Conservation (phyloP, 768 basidiomycete species). For the Scleroderma citrinum region DNA sequence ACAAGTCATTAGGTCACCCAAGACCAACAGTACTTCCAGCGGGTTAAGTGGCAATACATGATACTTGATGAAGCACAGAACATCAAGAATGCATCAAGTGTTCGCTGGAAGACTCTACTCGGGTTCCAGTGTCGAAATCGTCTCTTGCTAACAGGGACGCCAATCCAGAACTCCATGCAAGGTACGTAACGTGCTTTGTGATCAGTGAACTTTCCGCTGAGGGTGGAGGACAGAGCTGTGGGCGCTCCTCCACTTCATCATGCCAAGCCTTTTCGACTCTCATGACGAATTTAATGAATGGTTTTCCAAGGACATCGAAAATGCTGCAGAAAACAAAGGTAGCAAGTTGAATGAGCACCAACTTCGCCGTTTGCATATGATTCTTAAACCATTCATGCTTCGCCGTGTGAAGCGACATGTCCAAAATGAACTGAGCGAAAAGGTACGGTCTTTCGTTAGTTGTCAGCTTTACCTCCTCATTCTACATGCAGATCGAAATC, state of each 20-base stretch:
- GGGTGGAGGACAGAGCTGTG: slow-evolving; percentile 66
- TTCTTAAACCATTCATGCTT: slow-evolving; percentile 98
- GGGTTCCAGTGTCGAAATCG: slow-evolving; percentile 96
- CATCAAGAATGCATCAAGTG: slow-evolving; percentile 95
- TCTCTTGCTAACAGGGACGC: slow-evolving; percentile 91
- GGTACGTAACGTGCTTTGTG: slow-evolving; percentile 42
- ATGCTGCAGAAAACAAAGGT: slow-evolving; percentile 86
- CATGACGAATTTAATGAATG: slow-evolving; percentile 99
- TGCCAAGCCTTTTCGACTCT: slow-evolving; percentile 98
- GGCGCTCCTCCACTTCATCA: slow-evolving; percentile 98
- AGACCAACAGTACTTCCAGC: slow-evolving; percentile 97
- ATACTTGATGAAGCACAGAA: slow-evolving; percentile 99
- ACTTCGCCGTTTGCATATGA: slow-evolving; percentile 93
- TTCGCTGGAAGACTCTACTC: slow-evolving; percentile 94
- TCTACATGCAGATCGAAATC: slow-evolving; percentile 85
- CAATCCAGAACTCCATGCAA: slow-evolving; percentile 99
- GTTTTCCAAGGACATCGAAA: slow-evolving; percentile 99
- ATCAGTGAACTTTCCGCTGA: slow-evolving; percentile 2
- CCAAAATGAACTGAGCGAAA: slow-evolving; percentile 99
- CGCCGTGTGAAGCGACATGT: slow-evolving; percentile 96
- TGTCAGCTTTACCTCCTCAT: slow-evolving; percentile 77
- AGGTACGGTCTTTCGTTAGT: slow-evolving; percentile 44
- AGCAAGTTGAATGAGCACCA: slow-evolving; percentile 93
- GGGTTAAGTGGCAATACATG: slow-evolving; percentile 99
- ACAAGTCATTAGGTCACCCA: slow-evolving; percentile 64